Base-by-base conservation (phyloP, 129 eudicot species). In the Saussurea involucrata region DNA sequence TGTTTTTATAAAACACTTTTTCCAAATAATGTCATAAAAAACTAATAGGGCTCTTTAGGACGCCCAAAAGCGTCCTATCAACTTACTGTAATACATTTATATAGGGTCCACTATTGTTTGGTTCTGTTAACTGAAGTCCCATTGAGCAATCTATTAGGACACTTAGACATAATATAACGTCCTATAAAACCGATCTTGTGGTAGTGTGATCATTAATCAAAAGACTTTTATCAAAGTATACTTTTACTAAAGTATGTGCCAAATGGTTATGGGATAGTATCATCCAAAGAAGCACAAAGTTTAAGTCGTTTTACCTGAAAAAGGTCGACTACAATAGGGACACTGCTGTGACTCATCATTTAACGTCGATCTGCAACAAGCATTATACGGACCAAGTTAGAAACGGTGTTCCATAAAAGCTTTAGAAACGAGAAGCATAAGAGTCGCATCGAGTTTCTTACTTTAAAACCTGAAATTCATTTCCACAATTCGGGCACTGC, bases 401-500 rank as follows among this genome's bases (percentile, higher is more conserved):
- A 64, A 27, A 44, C 27, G 28, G 46, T 36, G 12, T 63, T 73
- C 20, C 73, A 33, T 63, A 57, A 34, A 55, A 8, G n/a, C 18
- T 63, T 63, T 12, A 28, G 22, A 71, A 7, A 80, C 6, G 8
- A 32, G 1, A 66, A 63, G 32, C 65, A 57, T 75, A 24, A 53
- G 71, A 78, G 71, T 58, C 9, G 8, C 64, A 42, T 25, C 40
- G 11, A 49, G 55, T 40, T 77, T 78, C 97, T 84, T 93, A 93
- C 98, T 85, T 91, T 81, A 91, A 87, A 74, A 89, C 85, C 79
- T 89, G 96, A 77, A 93, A 93, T 40, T 86, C 93, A 79, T 82
- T 90, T 76, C 86, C 88, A 76, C 98, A 93, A 80, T 84, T 93
- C 36, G 96, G 92, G 77, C 98, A 93, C 98, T 93, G 93, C 89